A percentile compares a stretch with the other conserved stretches of the same genome.
phyloP scores from a whole-genome alignment of 257 asterid genomes.

The Dorcoceras hygrometricum region DNA sequence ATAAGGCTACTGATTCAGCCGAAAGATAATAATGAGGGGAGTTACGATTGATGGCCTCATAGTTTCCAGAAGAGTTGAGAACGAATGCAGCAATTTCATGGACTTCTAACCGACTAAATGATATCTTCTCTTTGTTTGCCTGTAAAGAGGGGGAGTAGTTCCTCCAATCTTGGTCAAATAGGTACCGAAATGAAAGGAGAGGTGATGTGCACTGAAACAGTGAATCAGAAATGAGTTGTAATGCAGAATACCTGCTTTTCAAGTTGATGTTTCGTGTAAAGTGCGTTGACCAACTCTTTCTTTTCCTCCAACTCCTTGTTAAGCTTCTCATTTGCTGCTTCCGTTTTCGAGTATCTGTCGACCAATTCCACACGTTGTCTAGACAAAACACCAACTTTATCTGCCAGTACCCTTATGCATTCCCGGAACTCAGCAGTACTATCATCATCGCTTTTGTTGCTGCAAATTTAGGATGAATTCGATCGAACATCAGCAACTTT shows the following conservation, averaged over 20 bases:
- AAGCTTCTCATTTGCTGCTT: conserved; percentile 61
- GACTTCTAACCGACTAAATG: conserved; percentile 73
- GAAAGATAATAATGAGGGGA: conserved; percentile 78
- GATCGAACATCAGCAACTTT: conserved; percentile 16
- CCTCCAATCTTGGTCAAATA: not conserved
- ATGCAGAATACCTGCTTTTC: conserved; percentile 76
- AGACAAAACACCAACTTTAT: conserved; percentile 66
- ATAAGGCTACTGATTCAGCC: conserved; percentile 83
- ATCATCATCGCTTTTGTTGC: conserved; percentile 70
- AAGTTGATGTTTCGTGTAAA: conserved; percentile 75
- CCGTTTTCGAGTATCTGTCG: conserved; percentile 71
- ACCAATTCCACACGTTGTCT: conserved; percentile 66
- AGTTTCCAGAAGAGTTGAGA: conserved; percentile 69
- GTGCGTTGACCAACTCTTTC: conserved; percentile 69
- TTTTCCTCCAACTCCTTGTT: conserved; percentile 78
- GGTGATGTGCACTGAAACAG: not conserved
- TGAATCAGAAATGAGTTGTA: not conserved
- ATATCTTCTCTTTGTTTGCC: conserved; percentile 94
- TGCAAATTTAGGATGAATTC: conserved; percentile 31
- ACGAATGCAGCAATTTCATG: conserved; percentile 91
- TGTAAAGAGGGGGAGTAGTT: conserved; percentile 25
- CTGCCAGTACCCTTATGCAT: conserved; percentile 77
- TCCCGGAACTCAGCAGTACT: conserved; percentile 76
- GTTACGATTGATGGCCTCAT: conserved; percentile 82
- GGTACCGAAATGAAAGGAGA: not conserved